phyloP scores from a whole-genome alignment of 441 rosid species.

The Isatis lusitanica region DNA sequence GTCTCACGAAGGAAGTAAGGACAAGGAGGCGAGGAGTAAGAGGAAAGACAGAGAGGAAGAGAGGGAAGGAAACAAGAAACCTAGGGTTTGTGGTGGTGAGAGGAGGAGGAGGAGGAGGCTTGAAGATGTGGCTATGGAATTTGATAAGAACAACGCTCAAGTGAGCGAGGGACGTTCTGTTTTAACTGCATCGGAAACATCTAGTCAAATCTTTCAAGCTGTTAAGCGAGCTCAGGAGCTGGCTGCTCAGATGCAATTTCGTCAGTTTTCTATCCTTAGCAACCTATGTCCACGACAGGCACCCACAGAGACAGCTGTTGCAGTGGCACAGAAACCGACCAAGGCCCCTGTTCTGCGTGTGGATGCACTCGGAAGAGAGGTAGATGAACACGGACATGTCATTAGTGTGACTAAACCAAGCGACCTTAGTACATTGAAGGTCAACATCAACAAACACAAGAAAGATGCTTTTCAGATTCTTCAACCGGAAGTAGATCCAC shows the following conservation, averaged over 20 bases:
- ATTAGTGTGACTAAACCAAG: conserved; percentile 81
- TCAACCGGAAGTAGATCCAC: conserved; percentile 50
- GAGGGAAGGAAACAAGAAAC: conserved; percentile 47
- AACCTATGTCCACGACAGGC: conserved; percentile 29
- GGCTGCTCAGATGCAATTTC: conserved; percentile 95
- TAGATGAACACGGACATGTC: conserved; percentile 91
- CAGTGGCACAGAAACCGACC: conserved; percentile 72
- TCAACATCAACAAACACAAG: conserved; percentile 38
- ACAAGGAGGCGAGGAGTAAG: conserved; percentile 45
- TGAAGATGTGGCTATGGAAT: conserved; percentile 43
- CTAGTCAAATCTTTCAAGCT: too few relatives aligned
- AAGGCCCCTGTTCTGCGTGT: conserved; percentile 90
- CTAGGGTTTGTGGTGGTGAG: conserved; percentile 46
- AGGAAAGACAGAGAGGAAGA: conserved; percentile 60
- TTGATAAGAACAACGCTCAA: conserved; percentile 30
- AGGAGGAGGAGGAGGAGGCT: conserved; percentile 47
- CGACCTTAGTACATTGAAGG: conserved; percentile 94
- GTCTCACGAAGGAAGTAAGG: conserved; percentile 41
- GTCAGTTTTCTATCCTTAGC: conserved; percentile 18
- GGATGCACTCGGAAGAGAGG: conserved; percentile 92
- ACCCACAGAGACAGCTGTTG: conserved; percentile 51
- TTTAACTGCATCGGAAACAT: too few relatives aligned
- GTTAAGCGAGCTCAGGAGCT: conserved; percentile 88
- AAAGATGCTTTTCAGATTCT: conserved; percentile 90
- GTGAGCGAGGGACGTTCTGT: conserved; percentile 28